These are phyloP conservation scores for Coemansia sp. DNA, from an alignment of 192 early-diverging fungal genomes.

Conservation along the genomic window DNA sequence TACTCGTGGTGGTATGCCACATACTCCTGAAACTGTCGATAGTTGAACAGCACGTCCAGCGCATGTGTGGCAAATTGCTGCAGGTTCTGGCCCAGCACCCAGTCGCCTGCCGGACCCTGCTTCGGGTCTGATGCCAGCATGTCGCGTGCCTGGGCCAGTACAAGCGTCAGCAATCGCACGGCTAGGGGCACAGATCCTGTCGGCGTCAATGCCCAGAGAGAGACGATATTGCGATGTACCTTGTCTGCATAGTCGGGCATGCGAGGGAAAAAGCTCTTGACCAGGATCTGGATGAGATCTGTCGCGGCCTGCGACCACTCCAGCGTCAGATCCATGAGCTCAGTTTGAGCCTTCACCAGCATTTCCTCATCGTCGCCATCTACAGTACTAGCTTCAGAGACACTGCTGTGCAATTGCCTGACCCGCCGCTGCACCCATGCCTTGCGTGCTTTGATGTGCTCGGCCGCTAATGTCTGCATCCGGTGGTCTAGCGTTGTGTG, in stretches of 20 bases:
- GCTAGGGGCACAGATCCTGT: constrained; percentile 30
- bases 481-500: constrained; percentile 29
- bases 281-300: constrained; percentile 2
- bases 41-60: constrained; percentile 36
- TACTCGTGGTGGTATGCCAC: constrained; percentile 38
- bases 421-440: constrained; percentile 15
- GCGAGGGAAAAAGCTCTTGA: constrained; percentile 2
- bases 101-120: not conserved
- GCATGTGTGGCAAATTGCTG: constrained; percentile 9
- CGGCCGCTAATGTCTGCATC: constrained; percentile 25
- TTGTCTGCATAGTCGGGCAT: constrained; percentile 5
- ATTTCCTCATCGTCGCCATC: not conserved
- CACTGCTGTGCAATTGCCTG: not conserved
- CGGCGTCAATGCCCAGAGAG: constrained; percentile 29
- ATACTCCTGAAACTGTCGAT: constrained; percentile 40
- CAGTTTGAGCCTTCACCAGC: constrained; percentile 7
- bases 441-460: constrained; percentile 21
- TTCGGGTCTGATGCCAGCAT: not conserved
- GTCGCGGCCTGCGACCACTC: constrained; percentile 23
- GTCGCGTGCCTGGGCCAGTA: constrained; percentile 5
- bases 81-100: constrained; percentile 13
- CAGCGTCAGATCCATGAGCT: constrained; percentile 10
- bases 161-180: constrained; percentile 8
- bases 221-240: constrained; percentile 10
- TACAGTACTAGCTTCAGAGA: not conserved